Evolutionary conservation across 805 yeast genomes (phyloP).

Genomic region (Lachancea kluyveri): DNA sequence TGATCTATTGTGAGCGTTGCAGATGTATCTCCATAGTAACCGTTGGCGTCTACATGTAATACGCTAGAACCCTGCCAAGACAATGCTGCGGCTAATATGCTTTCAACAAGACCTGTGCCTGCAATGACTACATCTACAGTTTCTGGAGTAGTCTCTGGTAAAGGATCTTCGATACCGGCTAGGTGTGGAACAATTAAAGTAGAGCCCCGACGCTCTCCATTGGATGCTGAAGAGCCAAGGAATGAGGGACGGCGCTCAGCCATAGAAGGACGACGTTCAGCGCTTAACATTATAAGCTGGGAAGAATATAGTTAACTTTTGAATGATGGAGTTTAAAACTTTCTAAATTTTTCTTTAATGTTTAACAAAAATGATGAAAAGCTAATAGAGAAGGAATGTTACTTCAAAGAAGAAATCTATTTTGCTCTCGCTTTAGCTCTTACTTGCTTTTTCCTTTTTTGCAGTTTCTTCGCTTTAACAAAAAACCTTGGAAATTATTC

Average conservation of each 20-base stretch:
- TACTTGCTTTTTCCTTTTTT: too few species aligned
- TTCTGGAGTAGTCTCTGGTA: constrained; percentile 53
- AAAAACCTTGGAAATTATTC: too few species aligned
- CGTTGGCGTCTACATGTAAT: constrained; percentile 78
- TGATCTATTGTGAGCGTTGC: constrained; percentile 87
- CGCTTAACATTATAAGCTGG: constrained; percentile 18
- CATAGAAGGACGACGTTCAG: constrained; percentile 54
- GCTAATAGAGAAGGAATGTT: too few species aligned
- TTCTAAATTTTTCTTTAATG: too few species aligned
- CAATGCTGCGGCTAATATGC: constrained; percentile 85
- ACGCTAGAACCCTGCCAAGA: constrained; percentile 99
- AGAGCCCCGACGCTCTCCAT: constrained; percentile 11
- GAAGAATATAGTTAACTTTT: too few species aligned
- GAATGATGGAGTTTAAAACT: too few species aligned
- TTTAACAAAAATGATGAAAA: too few species aligned
- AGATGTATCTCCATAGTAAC: constrained; percentile 82
- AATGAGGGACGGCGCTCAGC: constrained; percentile 61
- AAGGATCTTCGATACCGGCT: constrained; percentile 74
- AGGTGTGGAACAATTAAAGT: constrained; percentile 53
- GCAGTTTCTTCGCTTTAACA: too few species aligned
- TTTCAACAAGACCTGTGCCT: constrained; percentile 89
- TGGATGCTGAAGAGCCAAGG: constrained; percentile 19
- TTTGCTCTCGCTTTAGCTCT: too few species aligned
- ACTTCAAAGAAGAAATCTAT: too few species aligned
- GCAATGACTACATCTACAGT: constrained; percentile 82